Conservation (phyloP, 306 rosid genomes). For the Trifolium fragiferum region DNA sequence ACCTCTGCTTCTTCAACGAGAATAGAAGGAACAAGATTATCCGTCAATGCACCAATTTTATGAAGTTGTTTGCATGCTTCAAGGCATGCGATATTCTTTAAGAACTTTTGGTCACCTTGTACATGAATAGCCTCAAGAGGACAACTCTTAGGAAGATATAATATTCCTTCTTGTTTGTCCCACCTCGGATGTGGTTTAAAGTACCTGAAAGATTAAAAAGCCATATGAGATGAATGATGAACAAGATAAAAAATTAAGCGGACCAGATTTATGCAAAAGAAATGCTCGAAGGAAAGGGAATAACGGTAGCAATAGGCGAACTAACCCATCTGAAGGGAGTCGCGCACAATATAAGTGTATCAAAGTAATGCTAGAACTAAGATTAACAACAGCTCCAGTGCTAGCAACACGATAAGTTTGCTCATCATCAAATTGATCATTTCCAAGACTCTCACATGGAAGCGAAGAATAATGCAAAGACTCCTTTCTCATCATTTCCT, state of each 20-base stretch:
- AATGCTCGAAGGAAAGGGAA: too few species aligned
- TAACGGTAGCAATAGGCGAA: conserved; percentile 39
- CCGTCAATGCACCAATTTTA: conserved; percentile 72
- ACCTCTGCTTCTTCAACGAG: conserved; percentile 60
- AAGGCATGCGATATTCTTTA: conserved; percentile 76
- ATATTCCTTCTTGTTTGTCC: conserved; percentile 46
- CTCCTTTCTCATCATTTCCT: conserved; percentile 75
- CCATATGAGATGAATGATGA: conserved; percentile 12
- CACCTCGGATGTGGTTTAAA: conserved; percentile 85
- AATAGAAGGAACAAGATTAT: conserved; percentile 72
- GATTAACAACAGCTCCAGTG: conserved; percentile 71
- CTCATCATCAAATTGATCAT: conserved; percentile 45
- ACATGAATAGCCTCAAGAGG: not conserved
- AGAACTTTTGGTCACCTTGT: conserved; percentile 48
- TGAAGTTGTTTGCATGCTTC: conserved; percentile 93
- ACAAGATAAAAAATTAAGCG: conserved; percentile 11
- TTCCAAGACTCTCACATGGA: conserved; percentile 57
- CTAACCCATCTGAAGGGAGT: conserved; percentile 90
- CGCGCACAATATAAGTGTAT: conserved; percentile 79
- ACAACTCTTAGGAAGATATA: not conserved
- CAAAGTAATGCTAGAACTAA: conserved; percentile 68
- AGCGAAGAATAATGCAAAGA: conserved; percentile 62
- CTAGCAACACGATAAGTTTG: conserved; percentile 68
- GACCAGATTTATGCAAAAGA: conserved; percentile 10
- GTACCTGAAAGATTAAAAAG: conserved; percentile 58